Evolutionary conservation across 1,284 basidiomycete species (phyloP).

Genomic region (Naganishia sp.): DNA sequence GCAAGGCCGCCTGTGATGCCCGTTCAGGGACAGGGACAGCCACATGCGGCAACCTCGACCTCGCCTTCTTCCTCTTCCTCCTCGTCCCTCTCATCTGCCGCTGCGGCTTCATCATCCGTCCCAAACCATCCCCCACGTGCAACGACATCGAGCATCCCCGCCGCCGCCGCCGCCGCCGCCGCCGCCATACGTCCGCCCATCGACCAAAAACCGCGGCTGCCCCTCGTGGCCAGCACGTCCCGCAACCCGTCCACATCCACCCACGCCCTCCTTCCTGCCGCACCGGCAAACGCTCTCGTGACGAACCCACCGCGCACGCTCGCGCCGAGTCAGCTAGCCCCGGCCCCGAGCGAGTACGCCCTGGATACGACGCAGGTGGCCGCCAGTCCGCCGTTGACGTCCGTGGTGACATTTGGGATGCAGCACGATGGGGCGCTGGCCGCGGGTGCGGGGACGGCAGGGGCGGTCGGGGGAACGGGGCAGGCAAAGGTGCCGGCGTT

Average conservation of each 20-base stretch:
- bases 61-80: conserved; percentile 17
- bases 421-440: not conserved
- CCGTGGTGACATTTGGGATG: conserved; percentile 1
- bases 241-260: not conserved
- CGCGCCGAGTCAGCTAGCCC: not conserved
- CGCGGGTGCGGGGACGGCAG: not conserved
- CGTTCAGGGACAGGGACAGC: not conserved
- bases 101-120: not conserved
- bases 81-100: conserved; percentile 12
- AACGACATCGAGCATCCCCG: not conserved
- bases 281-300: no score
- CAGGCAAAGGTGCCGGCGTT: conserved; percentile 68
- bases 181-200: not conserved
- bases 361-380: not conserved
- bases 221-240: not conserved
- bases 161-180: not conserved
- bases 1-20: no score
- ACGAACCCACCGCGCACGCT: not conserved
- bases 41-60: not conserved
- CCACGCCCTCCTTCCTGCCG: no score
- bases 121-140: not conserved
- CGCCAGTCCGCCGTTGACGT: not conserved
- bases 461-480: not conserved
- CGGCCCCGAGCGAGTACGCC: no score
- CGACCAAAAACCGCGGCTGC: conserved; percentile 4